phyloP scores from a whole-genome alignment of 257 asterid genomes.

The Hygrophila difformis region DNA sequence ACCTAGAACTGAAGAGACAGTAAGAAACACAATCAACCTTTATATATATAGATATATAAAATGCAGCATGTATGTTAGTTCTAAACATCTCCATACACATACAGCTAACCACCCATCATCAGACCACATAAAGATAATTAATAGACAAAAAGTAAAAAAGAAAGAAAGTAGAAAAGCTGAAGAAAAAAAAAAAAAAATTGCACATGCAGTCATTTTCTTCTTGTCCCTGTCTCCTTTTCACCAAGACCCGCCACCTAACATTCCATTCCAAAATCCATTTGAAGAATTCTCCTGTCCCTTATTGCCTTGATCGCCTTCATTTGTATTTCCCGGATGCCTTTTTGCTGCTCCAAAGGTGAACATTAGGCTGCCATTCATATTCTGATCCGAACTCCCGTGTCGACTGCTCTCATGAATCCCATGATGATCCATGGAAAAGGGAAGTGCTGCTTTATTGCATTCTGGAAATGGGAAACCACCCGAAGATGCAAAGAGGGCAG shows the following conservation, averaged over 20 bases:
- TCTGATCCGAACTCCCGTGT: constrained; percentile 24
- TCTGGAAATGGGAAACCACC: constrained; percentile 56
- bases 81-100: constrained; percentile 23
- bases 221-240: constrained; percentile 16
- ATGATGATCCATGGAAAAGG: constrained; percentile 24
- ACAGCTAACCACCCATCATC: constrained; percentile 23
- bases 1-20: no score
- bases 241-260: constrained; percentile 57
- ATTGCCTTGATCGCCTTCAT: constrained; percentile 21
- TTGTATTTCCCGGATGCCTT: constrained; percentile 28
- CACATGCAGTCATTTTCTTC: constrained; percentile 6
- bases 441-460: constrained; percentile 41
- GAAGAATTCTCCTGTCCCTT: constrained; percentile 23
- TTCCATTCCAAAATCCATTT: constrained; percentile 51
- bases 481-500: constrained; percentile 25
- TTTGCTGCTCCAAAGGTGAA: constrained; percentile 33
- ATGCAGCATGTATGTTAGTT: constrained; percentile 25
- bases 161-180: not conserved
- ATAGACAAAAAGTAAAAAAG: not conserved
- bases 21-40: no score
- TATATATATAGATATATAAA: no score
- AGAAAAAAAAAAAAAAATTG: not conserved
- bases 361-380: constrained; percentile 30
- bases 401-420: constrained; percentile 10
- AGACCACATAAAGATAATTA: no score